Conservation (phyloP, 257 asterid species). For the Eustoma russellianum region DNA sequence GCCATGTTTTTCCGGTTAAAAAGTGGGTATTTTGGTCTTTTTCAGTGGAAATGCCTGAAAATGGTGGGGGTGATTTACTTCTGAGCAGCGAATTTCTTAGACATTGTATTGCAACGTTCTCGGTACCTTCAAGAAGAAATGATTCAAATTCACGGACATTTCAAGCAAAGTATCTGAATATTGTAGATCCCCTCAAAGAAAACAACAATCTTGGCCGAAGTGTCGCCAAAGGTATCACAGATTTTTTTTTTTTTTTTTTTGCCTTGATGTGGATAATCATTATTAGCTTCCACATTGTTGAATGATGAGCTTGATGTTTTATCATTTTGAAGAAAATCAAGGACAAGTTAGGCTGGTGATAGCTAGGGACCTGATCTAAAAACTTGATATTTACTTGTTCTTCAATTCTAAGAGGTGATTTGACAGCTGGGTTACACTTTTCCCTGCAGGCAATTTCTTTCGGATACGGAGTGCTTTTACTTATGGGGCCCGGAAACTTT, state of each 20-base stretch:
- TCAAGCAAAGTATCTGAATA: slow-evolving; percentile 59
- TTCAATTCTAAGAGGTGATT: background rate
- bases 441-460: slow-evolving; percentile 56
- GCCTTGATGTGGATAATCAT: too few relatives aligned
- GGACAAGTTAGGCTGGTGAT: background rate
- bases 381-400: background rate
- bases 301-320: background rate
- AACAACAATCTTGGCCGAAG: slow-evolving; percentile 82
- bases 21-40: slow-evolving; percentile 2
- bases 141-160: slow-evolving; percentile 41
- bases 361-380: background rate
- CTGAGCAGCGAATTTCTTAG: slow-evolving; percentile 57
- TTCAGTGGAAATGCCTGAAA: slow-evolving; percentile 64
- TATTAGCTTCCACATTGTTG: background rate
- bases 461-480: slow-evolving; percentile 84
- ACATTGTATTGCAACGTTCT: slow-evolving; percentile 37
- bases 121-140: slow-evolving; percentile 48
- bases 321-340: background rate
- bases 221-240: slow-evolving; percentile 56
- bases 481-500: slow-evolving; percentile 72
- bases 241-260: background rate
- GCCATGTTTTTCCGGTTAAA: slow-evolving; percentile 9
- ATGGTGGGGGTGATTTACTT: slow-evolving; percentile 36
- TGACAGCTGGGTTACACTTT: background rate
- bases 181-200: slow-evolving; percentile 75